Conservation (phyloP, 257 asterid genomes). For the Lithospermum erythrorhizon region DNA sequence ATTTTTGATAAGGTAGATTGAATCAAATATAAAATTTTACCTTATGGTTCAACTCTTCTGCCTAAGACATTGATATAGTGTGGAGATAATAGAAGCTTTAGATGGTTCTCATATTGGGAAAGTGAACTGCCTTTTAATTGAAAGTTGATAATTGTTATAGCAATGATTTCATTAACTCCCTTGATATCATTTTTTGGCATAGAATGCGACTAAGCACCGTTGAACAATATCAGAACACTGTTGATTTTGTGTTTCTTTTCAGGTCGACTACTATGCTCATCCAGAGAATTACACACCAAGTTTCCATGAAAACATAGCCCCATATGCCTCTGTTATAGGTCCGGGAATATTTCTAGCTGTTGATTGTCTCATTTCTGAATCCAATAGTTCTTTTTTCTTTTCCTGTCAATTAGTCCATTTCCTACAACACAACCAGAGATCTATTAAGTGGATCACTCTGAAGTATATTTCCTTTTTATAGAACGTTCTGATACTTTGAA, state of each 20-base stretch:
- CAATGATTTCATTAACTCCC: neutral
- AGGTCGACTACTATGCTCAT: conserved; percentile 91
- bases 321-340: conserved; percentile 85
- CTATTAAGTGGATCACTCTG: neutral
- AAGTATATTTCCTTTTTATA: neutral
- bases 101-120: neutral
- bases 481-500: neutral
- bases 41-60: neutral
- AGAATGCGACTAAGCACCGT: neutral
- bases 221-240: neutral
- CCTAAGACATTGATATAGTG: neutral
- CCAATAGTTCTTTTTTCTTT: neutral
- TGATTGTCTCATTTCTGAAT: neutral
- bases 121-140: too few relatives aligned
- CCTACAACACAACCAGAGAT: neutral
- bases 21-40: neutral
- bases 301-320: conserved; percentile 82
- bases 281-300: conserved; percentile 71
- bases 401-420: neutral
- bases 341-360: conserved; percentile 15
- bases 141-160: too few relatives aligned
- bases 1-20: conserved; percentile 60
- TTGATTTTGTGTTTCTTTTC: conserved; percentile 12
- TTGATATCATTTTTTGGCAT: neutral
- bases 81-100: neutral